Evolutionary conservation across 2,329 filamentous ascomycete genomes (phyloP), one percentile per base, ranked within the genome.

Genomic region (Bisporella sp.): DNA sequence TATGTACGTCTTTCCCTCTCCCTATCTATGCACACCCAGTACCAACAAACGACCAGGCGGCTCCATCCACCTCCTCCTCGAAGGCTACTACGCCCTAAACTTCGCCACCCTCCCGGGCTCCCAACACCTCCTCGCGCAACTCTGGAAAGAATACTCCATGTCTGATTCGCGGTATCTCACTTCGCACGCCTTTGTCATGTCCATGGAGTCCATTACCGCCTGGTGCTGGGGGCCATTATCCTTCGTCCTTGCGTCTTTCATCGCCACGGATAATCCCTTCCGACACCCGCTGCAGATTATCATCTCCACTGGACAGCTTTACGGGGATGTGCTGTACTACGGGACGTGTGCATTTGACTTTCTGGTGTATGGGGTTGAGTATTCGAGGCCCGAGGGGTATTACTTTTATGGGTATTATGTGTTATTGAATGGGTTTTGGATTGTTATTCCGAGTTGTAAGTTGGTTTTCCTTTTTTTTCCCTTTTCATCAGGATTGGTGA

Each of bases 321-420:
- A 82, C 65, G 78, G 81, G 50, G 75, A 82, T n/a, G 69, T 76
- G 4, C 69, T 85, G 35, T 85, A 85, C 68, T 84, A 81, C 63
- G 69, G 75, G 1, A 85, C 81, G 11, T 78, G 75, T 63, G 70
- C 73, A 56, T 69, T 72, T 49, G 77, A 80, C 55, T 64, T 70
- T 52, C 69, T 67, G 42, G 67, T 73, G 54, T 69, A 66, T 28
- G 74, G 73, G 3, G 63, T 73, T 11, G 69, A 69, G 28, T 77
- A 81, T 60, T 78, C 74, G 54, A 71, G 81, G 43, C 81, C 81
- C 4, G 81, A 84, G 64, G 67, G 71, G 31, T 58, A 79, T 29
- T 85, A 85, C 59, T 82, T 77, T 59, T 84, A 79, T 79, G 68
- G 77, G 28, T 85, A 84, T 59, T 84, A 80, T 54, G 70, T 79